phyloP scores from a whole-genome alignment of 2,329 filamentous ascomycete species.

The Diaporthe citri region DNA sequence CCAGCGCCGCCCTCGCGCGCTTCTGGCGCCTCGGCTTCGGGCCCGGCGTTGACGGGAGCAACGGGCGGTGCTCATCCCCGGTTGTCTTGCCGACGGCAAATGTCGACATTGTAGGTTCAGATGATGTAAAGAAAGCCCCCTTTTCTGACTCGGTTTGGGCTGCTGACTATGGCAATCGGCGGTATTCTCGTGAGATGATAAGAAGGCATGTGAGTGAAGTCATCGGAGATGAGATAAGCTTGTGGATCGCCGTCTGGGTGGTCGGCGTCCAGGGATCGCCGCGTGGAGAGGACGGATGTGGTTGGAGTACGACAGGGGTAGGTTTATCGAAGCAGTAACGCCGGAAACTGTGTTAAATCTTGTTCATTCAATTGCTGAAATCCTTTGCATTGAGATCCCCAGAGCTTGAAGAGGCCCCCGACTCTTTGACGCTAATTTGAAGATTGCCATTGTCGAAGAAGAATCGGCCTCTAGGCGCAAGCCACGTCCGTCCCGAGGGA shows the following conservation, averaged over 20 bases:
- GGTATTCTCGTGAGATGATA: neutral
- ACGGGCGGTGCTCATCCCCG: conserved; percentile 30
- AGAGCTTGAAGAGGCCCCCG: neutral
- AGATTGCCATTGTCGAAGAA: neutral
- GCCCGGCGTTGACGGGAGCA: conserved; percentile 15
- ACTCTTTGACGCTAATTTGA: neutral
- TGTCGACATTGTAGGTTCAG: conserved; percentile 7
- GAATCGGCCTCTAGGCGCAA: neutral
- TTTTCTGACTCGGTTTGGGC: neutral
- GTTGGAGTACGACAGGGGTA: conserved; percentile 1
- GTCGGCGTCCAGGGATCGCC: neutral
- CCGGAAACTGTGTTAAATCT: neutral
- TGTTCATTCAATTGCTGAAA: neutral
- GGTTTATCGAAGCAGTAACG: neutral
- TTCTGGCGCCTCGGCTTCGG: conserved; percentile 12
- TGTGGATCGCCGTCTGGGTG: conserved; percentile 5
- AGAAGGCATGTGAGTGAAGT: neutral
- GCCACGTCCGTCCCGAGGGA: too few species aligned
- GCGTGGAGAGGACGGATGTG: conserved; percentile 11
- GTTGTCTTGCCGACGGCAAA: conserved; percentile 28
- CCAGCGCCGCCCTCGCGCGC: conserved; percentile 31
- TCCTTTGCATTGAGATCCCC: too few species aligned
- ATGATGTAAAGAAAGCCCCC: neutral
- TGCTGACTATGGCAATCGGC: neutral
- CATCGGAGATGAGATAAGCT: conserved; percentile 22